A percentile compares a stretch with the other conserved stretches of the same genome.
Evolutionary conservation across 2,329 filamentous ascomycete species (phyloP).

Genomic region (Claviceps sp.): DNA sequence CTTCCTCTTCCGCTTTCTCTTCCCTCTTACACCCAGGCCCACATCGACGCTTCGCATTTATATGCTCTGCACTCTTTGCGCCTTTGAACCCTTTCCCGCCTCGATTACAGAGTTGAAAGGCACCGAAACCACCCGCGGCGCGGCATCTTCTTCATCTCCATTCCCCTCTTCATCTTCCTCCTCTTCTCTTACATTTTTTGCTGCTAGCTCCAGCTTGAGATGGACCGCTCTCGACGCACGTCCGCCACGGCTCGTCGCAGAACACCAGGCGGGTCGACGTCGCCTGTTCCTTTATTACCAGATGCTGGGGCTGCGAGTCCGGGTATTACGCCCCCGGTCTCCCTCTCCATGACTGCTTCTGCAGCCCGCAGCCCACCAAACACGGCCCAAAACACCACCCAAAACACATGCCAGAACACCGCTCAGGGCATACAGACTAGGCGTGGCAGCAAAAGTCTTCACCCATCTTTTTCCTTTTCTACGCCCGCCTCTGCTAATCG

Average conservation of each 20-base stretch:
- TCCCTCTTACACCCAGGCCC: too few species aligned
- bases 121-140: background rate
- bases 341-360: slow-evolving; percentile 12
- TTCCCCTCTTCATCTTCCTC: background rate
- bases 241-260: slow-evolving; percentile 19
- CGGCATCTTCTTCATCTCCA: background rate
- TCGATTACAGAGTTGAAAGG: background rate
- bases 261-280: slow-evolving; percentile 16
- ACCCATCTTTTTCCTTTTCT: slow-evolving; percentile 25
- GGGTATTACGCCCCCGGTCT: background rate
- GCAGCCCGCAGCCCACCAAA: slow-evolving; percentile 16
- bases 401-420: background rate
- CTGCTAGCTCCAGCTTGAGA: slow-evolving; percentile 18
- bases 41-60: too few species aligned
- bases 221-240: slow-evolving; percentile 26
- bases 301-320: slow-evolving; percentile 13
- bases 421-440: slow-evolving; percentile 6
- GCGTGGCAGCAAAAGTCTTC: slow-evolving; percentile 21
- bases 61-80: too few species aligned
- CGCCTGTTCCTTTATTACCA: slow-evolving; percentile 19
- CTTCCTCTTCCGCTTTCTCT: too few species aligned
- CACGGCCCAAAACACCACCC: slow-evolving; percentile 12
- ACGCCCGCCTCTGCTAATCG: slow-evolving; percentile 16
- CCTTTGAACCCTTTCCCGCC: background rate
- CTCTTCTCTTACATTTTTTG: background rate